A percentile compares a stretch with the other conserved stretches of the same genome.
Conservation (phyloP, 495 filamentous ascomycete genomes). For the Geopyxis carbonaria region DNA sequence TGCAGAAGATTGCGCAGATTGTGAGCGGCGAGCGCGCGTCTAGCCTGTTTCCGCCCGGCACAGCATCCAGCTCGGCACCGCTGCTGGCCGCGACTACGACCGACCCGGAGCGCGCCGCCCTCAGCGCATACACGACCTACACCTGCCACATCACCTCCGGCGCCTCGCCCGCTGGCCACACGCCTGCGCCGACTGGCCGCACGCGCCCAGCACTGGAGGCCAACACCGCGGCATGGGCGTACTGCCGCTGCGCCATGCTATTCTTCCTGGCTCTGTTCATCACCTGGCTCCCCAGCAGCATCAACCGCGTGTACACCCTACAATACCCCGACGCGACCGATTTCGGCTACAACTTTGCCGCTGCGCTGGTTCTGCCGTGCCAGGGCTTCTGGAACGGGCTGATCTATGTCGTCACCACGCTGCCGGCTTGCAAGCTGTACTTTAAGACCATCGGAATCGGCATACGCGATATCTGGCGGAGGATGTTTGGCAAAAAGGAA, state of each 20-base stretch:
- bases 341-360: constrained; percentile 48
- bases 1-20: no score
- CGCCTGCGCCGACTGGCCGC: no score
- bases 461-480: neutral
- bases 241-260: constrained; percentile 68
- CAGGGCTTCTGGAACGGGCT: constrained; percentile 80
- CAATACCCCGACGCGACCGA: constrained; percentile 35
- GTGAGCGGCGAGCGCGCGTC: no score
- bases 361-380: constrained; percentile 59
- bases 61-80: no score
- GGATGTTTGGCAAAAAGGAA: no score
- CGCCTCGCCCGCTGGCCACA: constrained; percentile 4
- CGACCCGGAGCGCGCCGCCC: constrained; percentile 8
- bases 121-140: constrained; percentile 25
- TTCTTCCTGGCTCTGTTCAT: constrained; percentile 70
- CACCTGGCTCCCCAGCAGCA: constrained; percentile 70
- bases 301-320: constrained; percentile 59
- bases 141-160: constrained; percentile 13
- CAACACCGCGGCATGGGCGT: constrained; percentile 55
- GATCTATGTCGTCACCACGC: constrained; percentile 54
- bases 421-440: constrained; percentile 21
- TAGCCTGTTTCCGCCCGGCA: no score
- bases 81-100: neutral
- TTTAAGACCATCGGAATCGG: constrained; percentile 4
- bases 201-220: constrained; percentile 26